A percentile compares a stretch with the other conserved stretches of the same genome.
These are phyloP conservation scores for Holtermanniella nyarrowii DNA, from an alignment of 768 basidiomycete species.

Conservation along the genomic window DNA sequence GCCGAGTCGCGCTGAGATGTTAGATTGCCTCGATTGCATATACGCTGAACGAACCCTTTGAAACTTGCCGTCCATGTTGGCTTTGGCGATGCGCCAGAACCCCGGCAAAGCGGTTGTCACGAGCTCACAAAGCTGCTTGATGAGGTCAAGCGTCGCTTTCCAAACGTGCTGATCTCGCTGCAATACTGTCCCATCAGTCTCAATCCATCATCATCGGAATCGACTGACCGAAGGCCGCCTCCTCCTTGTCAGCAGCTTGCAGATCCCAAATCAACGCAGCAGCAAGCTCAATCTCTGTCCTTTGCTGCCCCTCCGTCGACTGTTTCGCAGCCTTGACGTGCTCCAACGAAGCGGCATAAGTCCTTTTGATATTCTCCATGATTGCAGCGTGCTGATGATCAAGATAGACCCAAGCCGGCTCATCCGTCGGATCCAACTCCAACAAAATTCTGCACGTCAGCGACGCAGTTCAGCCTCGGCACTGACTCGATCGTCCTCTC, in stretches of 20 bases:
- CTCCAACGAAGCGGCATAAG: conserved; percentile 50
- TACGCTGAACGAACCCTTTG: conserved; percentile 53
- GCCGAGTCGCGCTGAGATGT: conserved; percentile 23
- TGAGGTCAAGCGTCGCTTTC: conserved; percentile 65
- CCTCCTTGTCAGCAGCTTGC: neutral
- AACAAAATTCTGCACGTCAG: conserved; percentile 58
- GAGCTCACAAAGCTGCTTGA: conserved; percentile 77
- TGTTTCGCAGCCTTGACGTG: conserved; percentile 40
- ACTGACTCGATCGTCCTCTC: conserved; percentile 92
- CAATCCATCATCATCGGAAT: neutral
- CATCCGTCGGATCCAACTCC: conserved; percentile 74
- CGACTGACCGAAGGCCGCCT: neutral
- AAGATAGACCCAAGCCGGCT: conserved; percentile 91
- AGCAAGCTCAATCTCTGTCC: neutral
- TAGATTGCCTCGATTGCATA: neutral
- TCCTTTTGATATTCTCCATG: conserved; percentile 59
- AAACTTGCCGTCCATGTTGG: conserved; percentile 86
- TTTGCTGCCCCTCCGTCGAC: neutral
- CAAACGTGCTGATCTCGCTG: conserved; percentile 59
- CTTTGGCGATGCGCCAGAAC: conserved; percentile 86
- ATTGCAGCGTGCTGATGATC: conserved; percentile 86
- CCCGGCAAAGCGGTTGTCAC: conserved; percentile 74
- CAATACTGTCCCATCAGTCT: neutral
- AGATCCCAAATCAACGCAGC: neutral
- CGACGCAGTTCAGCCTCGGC: neutral